A percentile compares a stretch with the other conserved stretches of the same genome.
These are phyloP conservation scores for Lagenaria siceraria DNA, from an alignment of 306 rosid genomes.

Conservation along the genomic window DNA sequence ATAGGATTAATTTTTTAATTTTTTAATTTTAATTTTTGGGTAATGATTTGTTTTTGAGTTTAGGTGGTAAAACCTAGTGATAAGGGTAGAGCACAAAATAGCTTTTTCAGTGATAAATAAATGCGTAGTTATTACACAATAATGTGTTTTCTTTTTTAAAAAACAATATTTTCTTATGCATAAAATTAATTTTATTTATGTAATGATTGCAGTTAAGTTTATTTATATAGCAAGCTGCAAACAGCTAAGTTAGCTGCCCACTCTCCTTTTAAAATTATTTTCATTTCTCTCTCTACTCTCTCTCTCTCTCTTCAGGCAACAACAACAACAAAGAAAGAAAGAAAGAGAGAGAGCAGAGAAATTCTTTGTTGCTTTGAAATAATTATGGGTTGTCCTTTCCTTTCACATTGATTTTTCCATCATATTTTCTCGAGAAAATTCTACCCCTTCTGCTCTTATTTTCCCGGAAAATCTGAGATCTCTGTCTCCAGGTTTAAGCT, in stretches of 20 bases:
- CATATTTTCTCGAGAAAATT: constrained; percentile 1
- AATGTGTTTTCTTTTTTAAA: neutral
- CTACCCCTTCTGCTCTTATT: neutral
- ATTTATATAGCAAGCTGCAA: constrained; percentile 10
- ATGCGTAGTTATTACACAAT: constrained; percentile 5
- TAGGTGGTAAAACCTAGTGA: neutral
- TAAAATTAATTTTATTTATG: neutral
- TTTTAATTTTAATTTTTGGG: neutral
- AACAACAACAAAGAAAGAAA: neutral
- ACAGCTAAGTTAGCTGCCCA: constrained; percentile 10
- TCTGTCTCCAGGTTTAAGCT: neutral
- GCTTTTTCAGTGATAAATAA: neutral
- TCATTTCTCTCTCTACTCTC: neutral
- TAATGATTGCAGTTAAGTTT: neutral
- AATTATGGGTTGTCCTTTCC: neutral
- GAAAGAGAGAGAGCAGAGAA: neutral
- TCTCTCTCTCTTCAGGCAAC: neutral
- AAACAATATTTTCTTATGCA: neutral
- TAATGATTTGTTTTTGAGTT: neutral
- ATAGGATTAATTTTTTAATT: too few relatives aligned
- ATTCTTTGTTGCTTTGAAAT: neutral
- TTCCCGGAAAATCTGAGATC: neutral
- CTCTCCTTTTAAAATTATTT: neutral
- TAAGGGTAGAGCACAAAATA: neutral
- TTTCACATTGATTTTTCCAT: neutral